Base-by-base conservation (phyloP, 2,329 filamentous ascomycete species). In the Stachybotrys elegans region DNA sequence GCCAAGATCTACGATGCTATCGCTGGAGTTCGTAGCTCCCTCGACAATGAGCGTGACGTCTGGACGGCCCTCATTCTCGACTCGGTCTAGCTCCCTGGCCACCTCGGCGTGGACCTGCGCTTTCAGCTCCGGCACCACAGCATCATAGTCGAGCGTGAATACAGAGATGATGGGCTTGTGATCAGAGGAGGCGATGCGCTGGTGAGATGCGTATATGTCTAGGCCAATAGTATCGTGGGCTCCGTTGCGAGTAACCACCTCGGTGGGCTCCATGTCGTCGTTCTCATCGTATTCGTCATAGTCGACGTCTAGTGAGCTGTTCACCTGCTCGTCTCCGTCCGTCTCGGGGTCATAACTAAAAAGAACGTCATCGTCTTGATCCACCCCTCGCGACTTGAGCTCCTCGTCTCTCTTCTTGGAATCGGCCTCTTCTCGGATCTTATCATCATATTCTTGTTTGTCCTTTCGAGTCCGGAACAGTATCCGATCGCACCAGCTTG, bases 401-500 rank as follows among this genome's bases (percentile, higher is more conserved):
- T 95, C 88, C 48, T 88, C 83, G 52, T 96, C 90, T 49, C 78
- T 84, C 54, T 79, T 83, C 51, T 77, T 81, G 0, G 85, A 76
- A 19, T 83, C 77, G 44, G 81, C 78, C 47, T 83, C 79, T 43
- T 92, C 84, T 44, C 72, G 71, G 1, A 77, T 60, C 44, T 77
- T 82, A 27, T 70, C 69, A 41, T 90, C 81, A 53, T 88, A 84
- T 4, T 73, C 73, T 21, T 83, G 66, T 50, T 78, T 83, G 56
- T 93, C 83, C 38, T 73, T 78, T 32, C 84, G 79, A 3, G 89
- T 93, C 7, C 92, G 78, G 61, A 83, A 98, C 1, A 98, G 66
- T 37, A 98, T 91, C 14, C 93, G 85, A 66, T 98, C 93, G 61
- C 93, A 98, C 92, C 93, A 98, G 60, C 90, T 95, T 3, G 93